Percentiles rank a stretch among this genome's conserved stretches.
phyloP scores from a whole-genome alignment of 75 land plant genomes.

The Ceratopteris richardii region DNA sequence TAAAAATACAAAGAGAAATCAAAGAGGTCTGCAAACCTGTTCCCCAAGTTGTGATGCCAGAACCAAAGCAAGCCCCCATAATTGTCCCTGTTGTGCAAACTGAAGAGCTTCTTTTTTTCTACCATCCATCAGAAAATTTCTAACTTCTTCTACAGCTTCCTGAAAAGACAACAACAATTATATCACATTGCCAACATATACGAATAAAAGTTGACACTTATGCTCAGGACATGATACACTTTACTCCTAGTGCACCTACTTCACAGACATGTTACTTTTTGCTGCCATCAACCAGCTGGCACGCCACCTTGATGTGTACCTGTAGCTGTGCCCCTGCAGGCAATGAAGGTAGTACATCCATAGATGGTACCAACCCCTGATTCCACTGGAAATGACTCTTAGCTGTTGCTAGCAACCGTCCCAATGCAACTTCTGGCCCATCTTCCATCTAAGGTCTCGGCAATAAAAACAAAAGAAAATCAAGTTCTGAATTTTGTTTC shows the following conservation, averaged over 20 bases:
- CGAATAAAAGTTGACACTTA: too few species aligned
- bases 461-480: neutral
- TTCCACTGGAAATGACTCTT: constrained; percentile 28
- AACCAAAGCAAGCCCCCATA: constrained; percentile 96
- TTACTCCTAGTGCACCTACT: too few species aligned
- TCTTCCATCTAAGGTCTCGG: constrained; percentile 59
- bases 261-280: too few species aligned
- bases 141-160: constrained; percentile 77
- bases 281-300: too few species aligned
- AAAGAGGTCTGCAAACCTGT: constrained; percentile 36
- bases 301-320: constrained; percentile 40
- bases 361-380: constrained; percentile 23
- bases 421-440: constrained; percentile 81
- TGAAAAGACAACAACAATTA: constrained; percentile 8
- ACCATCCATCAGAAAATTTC: constrained; percentile 76
- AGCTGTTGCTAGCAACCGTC: constrained; percentile 69
- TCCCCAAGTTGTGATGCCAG: constrained; percentile 90
- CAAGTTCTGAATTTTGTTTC: neutral
- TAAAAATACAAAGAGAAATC: neutral
- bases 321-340: constrained; percentile 72
- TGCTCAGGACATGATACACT: too few species aligned
- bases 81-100: constrained; percentile 78
- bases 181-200: too few species aligned
- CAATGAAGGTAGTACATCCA: constrained; percentile 43
- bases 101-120: constrained; percentile 73